A percentile compares a stretch with the other conserved stretches of the same genome.
Conservation (phyloP, 164 flowering plant genomes). For the Euptelea pleiosperma region DNA sequence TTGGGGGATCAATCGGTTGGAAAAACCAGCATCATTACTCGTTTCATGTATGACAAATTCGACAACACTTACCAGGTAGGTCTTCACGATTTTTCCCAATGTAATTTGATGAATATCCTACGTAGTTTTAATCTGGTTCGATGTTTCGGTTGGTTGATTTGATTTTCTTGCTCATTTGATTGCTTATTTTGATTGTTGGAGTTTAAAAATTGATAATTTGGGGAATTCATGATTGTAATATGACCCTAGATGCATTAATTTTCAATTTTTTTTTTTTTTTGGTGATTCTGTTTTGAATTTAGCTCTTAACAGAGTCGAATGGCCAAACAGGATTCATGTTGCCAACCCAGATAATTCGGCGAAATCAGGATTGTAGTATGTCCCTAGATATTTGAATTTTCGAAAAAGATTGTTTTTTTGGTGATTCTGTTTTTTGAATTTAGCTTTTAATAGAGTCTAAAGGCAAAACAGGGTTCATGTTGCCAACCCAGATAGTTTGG, state of each 20-base stretch:
- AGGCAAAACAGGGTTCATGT: too few species aligned
- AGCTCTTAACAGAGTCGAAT: too few species aligned
- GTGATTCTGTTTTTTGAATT: background rate
- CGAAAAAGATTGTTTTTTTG: background rate
- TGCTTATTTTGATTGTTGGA: background rate
- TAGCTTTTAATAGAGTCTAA: too few species aligned
- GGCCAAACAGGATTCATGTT: too few species aligned
- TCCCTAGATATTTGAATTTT: too few species aligned
- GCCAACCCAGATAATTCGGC: too few species aligned
- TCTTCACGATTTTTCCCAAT: background rate
- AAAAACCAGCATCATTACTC: conserved; percentile 85
- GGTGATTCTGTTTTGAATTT: too few species aligned
- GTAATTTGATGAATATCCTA: background rate
- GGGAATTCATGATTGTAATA: too few species aligned
- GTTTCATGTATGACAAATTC: conserved; percentile 90
- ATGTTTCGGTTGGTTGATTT: conserved; percentile 1
- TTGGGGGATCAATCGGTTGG: conserved; percentile 88
- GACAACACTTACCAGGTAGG: conserved; percentile 78
- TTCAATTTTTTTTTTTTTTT: background rate
- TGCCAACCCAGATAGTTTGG: too few species aligned
- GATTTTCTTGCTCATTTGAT: background rate
- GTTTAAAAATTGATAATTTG: background rate
- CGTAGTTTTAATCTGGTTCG: background rate
- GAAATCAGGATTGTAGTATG: too few species aligned
- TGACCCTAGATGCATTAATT: too few species aligned